A percentile compares a stretch with the other conserved stretches of the same genome.
Conservation (phyloP, 345 rosid genomes). For the Gossypium longicalyx region DNA sequence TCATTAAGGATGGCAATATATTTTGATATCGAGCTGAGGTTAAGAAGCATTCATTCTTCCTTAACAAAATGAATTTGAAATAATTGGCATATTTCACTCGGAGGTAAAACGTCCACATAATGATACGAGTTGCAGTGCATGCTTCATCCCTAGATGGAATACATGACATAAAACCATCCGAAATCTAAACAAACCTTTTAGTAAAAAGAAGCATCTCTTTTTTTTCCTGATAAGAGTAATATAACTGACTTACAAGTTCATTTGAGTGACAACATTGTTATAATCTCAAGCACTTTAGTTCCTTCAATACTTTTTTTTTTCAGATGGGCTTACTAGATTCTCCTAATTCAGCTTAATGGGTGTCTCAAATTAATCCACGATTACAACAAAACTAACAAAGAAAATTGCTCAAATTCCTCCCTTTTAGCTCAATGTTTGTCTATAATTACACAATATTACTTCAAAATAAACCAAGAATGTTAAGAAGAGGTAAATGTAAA, state of each 20-base stretch:
- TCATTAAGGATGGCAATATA: background rate
- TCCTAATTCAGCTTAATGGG: background rate
- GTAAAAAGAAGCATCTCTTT: background rate
- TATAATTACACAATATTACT: background rate
- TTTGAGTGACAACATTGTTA: background rate
- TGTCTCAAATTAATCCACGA: background rate
- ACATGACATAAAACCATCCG: background rate
- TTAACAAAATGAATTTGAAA: background rate
- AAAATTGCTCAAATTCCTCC: background rate
- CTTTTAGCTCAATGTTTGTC: slow-evolving; percentile 18
- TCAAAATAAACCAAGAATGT: background rate
- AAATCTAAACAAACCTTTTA: background rate
- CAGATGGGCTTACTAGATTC: background rate
- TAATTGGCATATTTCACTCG: background rate
- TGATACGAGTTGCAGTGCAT: background rate
- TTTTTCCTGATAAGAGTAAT: background rate
- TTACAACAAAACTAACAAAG: background rate
- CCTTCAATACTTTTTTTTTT: background rate
- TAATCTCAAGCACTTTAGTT: background rate
- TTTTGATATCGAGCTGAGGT: background rate
- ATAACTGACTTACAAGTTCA: background rate
- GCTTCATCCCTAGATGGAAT: background rate
- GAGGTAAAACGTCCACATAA: background rate
- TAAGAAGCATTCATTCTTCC: background rate
- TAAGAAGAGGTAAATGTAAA: background rate